Percentiles rank a stretch among this genome's conserved stretches.
Conservation (phyloP, 345 rosid genomes). For the Cardamine chenopodiifolia region DNA sequence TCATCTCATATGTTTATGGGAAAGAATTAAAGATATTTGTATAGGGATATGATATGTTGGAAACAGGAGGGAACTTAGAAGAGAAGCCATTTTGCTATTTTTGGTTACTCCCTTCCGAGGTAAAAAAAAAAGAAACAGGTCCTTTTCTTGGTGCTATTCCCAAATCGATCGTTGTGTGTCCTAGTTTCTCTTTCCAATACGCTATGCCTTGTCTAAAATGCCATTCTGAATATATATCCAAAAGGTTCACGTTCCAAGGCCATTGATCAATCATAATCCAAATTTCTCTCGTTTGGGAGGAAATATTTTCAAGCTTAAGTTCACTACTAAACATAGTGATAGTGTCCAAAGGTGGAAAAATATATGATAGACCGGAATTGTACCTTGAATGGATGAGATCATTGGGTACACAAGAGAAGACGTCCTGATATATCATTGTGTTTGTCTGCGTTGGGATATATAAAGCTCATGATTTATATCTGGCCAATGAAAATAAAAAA, state of each 20-base stretch:
- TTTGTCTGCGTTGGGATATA: conserved; percentile 60
- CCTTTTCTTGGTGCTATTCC: conserved; percentile 75
- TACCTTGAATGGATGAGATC: conserved; percentile 94
- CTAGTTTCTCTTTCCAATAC: conserved; percentile 75
- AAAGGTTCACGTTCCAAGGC: background rate
- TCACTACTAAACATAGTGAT: background rate
- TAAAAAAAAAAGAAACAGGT: background rate
- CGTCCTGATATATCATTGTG: conserved; percentile 84
- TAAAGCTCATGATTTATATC: conserved; percentile 12
- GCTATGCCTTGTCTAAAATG: conserved; percentile 69
- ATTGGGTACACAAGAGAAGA: conserved; percentile 85
- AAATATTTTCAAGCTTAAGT: background rate
- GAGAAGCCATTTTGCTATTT: conserved; percentile 26
- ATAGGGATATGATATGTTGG: conserved; percentile 33
- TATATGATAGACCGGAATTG: background rate
- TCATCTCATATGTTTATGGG: conserved; percentile 21
- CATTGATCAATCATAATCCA: conserved; percentile 15
- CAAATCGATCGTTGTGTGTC: conserved; percentile 85
- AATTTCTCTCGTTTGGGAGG: background rate
- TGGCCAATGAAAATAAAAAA: background rate
- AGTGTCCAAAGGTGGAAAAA: conserved; percentile 12
- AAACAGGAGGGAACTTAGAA: conserved; percentile 17
- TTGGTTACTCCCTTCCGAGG: conserved; percentile 37
- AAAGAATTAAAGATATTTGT: conserved; percentile 31
- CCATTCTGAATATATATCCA: conserved; percentile 40